Conservation (phyloP, 345 rosid species). For the Geranium brycei region DNA sequence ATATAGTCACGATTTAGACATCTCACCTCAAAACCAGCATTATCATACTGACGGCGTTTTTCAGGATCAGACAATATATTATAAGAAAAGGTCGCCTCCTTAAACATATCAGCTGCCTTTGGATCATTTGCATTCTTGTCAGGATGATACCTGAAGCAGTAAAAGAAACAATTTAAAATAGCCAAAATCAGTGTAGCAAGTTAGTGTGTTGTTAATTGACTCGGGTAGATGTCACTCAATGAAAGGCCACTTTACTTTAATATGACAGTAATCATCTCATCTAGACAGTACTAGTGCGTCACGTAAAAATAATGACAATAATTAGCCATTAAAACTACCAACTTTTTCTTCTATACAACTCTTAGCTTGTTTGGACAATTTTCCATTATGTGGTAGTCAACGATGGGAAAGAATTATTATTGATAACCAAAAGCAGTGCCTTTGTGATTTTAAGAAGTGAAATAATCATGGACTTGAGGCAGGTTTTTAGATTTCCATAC, state of each 20-base stretch:
- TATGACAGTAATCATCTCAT: background rate
- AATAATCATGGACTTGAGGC: background rate
- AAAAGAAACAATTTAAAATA: background rate
- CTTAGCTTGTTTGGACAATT: background rate
- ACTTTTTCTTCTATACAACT: background rate
- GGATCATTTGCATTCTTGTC: conserved; percentile 96
- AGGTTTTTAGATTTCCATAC: background rate
- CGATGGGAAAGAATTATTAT: background rate
- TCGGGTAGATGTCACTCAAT: background rate
- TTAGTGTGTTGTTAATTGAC: background rate
- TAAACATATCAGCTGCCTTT: conserved; percentile 79
- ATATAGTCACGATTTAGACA: background rate
- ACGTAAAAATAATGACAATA: too few species aligned
- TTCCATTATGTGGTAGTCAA: background rate
- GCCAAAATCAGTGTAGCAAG: background rate
- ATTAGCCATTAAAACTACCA: background rate
- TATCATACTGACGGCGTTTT: conserved; percentile 71
- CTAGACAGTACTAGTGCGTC: background rate
- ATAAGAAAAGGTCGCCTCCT: conserved; percentile 88
- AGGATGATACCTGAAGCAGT: conserved; percentile 81
- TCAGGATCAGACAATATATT: conserved; percentile 86
- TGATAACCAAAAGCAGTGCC: background rate
- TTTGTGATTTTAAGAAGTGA: background rate
- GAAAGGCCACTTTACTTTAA: background rate
- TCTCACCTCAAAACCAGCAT: conserved; percentile 95